Base-by-base conservation (phyloP, 2,329 filamentous ascomycete genomes). In the Trichoderma polysporum region DNA sequence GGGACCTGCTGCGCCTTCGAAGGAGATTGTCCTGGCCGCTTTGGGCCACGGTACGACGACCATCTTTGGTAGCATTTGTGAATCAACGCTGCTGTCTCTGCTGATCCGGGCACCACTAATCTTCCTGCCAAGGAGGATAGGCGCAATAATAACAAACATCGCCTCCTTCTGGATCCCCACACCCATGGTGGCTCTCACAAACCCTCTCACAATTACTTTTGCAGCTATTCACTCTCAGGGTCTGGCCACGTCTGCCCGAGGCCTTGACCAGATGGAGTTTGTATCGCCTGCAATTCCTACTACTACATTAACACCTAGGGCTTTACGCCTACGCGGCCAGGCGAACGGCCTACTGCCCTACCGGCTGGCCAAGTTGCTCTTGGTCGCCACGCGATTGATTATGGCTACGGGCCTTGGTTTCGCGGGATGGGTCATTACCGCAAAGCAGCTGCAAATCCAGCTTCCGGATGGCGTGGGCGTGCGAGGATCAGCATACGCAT, bases 401-500 rank as follows among this genome's bases (percentile, higher is more conserved):
- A 97, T 97, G 88, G 92, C 93, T 0, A 88, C 94, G 54, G 91
- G 90, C 0, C 86, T 99, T 33, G 94, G 94, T 0, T 97, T 98
- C 74, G 94, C 92, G 4, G 94, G 93, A n/a, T 99, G 95, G 95
- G 92, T 98, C 9, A 91, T 92, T 54, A 97, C 94, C 39, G 94
- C 95, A 12, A 89, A 92, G 69, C 90, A 91, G 78, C 82, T 97
- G 4, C 83, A 85, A 60, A 82, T 95, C 22, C 82, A 80, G 74
- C 80, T 81, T 68, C 88, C 78, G 66, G 85, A 82, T 45, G 84
- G 84, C 1, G 71, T 78, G 60, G 85, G 86, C 0, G 76, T 90
- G 59, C 87, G 87, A 53, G 95, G 95, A 9, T 97, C 93, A 73
- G 84, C 95, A 27, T 99, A 99, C 77, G 95, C 94, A 2, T 99